A percentile compares a stretch with the other conserved stretches of the same genome.
Conservation (phyloP, 208 protist species). For the Crithidia bombi region DNA sequence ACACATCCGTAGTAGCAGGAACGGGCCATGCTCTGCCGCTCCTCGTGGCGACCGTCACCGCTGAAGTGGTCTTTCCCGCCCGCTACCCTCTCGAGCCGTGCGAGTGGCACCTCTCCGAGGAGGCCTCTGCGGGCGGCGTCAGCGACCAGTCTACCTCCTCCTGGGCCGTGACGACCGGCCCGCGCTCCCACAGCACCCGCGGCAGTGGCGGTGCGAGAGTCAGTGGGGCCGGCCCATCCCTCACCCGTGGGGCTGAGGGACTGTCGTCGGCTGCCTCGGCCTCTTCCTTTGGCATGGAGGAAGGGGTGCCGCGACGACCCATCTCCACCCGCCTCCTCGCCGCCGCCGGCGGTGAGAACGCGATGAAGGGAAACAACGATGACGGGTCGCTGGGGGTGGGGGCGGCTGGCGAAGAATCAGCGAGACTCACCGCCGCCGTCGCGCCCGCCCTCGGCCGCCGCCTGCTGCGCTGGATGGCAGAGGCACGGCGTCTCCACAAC, state of each 20-base stretch:
- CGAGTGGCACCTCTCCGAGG: constrained; percentile 46
- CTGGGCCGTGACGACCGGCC: constrained; percentile 26
- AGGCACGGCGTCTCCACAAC: neutral
- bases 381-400: neutral
- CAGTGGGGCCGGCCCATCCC: too few relatives aligned
- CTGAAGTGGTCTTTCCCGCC: constrained; percentile 45
- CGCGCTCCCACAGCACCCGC: constrained; percentile 5
- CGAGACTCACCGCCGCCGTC: constrained; percentile 28
- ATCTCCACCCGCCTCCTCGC: constrained; percentile 7
- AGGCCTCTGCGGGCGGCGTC: constrained; percentile 22
- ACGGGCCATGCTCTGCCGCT: constrained; percentile 16
- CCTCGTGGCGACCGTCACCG: constrained; percentile 31
- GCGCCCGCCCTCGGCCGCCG: constrained; percentile 15
- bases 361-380: neutral
- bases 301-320: constrained; percentile 2
- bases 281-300: neutral
- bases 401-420: neutral
- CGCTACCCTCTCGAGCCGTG: constrained; percentile 55
- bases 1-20: too few relatives aligned
- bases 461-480: constrained; percentile 28
- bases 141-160: constrained; percentile 26
- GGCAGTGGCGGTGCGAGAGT: too few relatives aligned
- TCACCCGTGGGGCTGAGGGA: too few relatives aligned
- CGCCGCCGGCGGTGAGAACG: neutral
- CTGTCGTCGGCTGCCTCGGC: neutral